Evolutionary conservation across 805 yeast genomes (phyloP), one percentile per base, ranked within the genome.

Genomic region (Saccharomycodes ludwigii): DNA sequence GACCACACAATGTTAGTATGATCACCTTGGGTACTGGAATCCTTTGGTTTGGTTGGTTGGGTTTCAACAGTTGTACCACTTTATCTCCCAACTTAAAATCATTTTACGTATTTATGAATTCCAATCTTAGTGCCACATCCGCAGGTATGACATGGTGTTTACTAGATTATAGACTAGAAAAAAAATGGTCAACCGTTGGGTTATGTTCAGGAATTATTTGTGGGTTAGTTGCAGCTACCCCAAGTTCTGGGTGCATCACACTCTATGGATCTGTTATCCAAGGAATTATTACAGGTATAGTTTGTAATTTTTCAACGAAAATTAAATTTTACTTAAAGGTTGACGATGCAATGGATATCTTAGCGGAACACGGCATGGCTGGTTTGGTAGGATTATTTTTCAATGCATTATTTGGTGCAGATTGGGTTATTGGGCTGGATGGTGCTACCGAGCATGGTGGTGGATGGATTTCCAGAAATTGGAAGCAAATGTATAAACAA

Each of bases 291-390:
- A 65, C 95, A 0, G 94, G 94, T 24, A 56, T 77, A 8, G 72
- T 77, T 21, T 91, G 97, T 70, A 88, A 88, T 63, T 81, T 81
- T 48, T 64, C 94, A 35, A 88, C 96, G 29, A 81, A 84, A 47
- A 60, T 88, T 53, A 88, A 88, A 58, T 82, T 79, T 51, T 58
- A 82, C 40, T 60, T 80, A 29, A 68, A 69, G 37, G 85, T 88
- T 31, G 97, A 91, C 55, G 98, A 88, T 59, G 76, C 95, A 2
- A 62, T 91, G 45, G 97, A 91, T 77, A 75, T 85, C 31, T 68
- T 88, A 52, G 97, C 97, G n/a, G 97, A 88, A 72, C 98, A 88
- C 76, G 97, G 95, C 30, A 68, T 88, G 45, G 97, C 96, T 0
- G 98, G 98, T 20, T 68, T 86, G 29, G 67, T 88, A 28, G 97